Evolutionary conservation across 2,329 filamentous ascomycete genomes (phyloP).

Genomic region (Pseudogymnoascus sp.): DNA sequence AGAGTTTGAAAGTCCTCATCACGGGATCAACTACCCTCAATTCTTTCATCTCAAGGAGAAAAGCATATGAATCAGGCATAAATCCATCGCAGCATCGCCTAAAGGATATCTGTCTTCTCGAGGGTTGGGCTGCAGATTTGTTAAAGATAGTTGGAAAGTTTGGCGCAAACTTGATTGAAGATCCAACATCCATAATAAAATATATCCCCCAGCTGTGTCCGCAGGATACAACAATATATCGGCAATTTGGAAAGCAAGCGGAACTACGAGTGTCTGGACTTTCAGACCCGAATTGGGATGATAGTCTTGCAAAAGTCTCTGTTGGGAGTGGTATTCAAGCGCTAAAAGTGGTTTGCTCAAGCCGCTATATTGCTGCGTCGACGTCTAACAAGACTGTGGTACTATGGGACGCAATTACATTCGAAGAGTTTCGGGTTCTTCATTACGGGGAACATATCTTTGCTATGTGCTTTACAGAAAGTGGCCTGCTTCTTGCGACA

Average conservation of each 20-base stretch:
- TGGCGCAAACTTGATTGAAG: slow-evolving; percentile 20
- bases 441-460: background rate
- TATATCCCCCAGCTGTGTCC: slow-evolving; percentile 35
- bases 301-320: background rate
- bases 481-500: background rate
- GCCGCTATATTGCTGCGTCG: background rate
- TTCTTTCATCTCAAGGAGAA: slow-evolving; percentile 15
- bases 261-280: background rate
- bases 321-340: background rate
- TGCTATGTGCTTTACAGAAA: background rate
- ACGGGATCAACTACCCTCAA: slow-evolving; percentile 23
- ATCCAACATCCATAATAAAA: slow-evolving; percentile 31
- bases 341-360: background rate
- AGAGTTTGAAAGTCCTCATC: slow-evolving; percentile 24
- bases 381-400: background rate
- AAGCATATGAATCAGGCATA: slow-evolving; percentile 10
- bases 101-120: slow-evolving; percentile 22
- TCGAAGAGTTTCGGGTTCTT: background rate
- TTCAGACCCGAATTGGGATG: background rate
- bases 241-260: slow-evolving; percentile 24
- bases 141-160: slow-evolving; percentile 32
- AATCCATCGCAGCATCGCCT: slow-evolving; percentile 14
- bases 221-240: slow-evolving; percentile 27
- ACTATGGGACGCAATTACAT: background rate
- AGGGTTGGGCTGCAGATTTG: slow-evolving; percentile 30